phyloP scores from a whole-genome alignment of 106 monocot genomes.

The Posidonia australis region DNA sequence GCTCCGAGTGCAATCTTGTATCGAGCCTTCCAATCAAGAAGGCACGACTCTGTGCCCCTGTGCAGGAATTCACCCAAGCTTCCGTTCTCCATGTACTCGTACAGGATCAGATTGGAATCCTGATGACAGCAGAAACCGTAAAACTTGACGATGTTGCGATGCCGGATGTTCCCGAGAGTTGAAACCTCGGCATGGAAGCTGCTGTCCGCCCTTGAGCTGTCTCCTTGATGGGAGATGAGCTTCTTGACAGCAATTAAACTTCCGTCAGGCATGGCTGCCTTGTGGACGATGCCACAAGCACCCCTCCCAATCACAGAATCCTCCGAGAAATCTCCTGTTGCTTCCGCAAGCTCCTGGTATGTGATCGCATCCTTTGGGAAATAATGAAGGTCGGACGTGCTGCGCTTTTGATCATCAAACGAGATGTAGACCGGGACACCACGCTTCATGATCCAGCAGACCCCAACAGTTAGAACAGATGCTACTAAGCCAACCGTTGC shows the following conservation, averaged over 20 bases:
- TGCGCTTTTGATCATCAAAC: constrained; percentile 54
- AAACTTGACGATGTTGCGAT: constrained; percentile 90
- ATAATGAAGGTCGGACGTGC: too few species aligned
- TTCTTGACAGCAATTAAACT: constrained; percentile 75
- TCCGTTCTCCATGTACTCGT: constrained; percentile 89
- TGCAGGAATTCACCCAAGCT: constrained; percentile 88
- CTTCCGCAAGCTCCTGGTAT: constrained; percentile 55
- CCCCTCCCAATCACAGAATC: constrained; percentile 67
- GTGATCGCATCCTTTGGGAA: constrained; percentile 54
- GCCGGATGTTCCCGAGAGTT: constrained; percentile 90
- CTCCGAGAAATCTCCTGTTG: constrained; percentile 82
- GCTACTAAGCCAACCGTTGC: constrained; percentile 70
- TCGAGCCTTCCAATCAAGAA: constrained; percentile 67
- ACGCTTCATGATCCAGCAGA: too few species aligned
- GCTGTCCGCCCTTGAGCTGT: constrained; percentile 58
- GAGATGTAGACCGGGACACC: too few species aligned
- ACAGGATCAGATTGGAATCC: constrained; percentile 73
- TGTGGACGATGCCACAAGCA: constrained; percentile 89
- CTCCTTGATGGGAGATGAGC: constrained; percentile 64
- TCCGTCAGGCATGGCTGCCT: constrained; percentile 61
- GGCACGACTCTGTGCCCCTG: constrained; percentile 21
- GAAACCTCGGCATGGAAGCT: constrained; percentile 85
- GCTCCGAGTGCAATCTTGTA: constrained; percentile 80
- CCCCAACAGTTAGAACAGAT: constrained; percentile 60
- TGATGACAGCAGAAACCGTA: constrained; percentile 78